A percentile compares a stretch with the other conserved stretches of the same genome.
Evolutionary conservation across 441 rosid genomes (phyloP).

Genomic region (Jatropha multifida): DNA sequence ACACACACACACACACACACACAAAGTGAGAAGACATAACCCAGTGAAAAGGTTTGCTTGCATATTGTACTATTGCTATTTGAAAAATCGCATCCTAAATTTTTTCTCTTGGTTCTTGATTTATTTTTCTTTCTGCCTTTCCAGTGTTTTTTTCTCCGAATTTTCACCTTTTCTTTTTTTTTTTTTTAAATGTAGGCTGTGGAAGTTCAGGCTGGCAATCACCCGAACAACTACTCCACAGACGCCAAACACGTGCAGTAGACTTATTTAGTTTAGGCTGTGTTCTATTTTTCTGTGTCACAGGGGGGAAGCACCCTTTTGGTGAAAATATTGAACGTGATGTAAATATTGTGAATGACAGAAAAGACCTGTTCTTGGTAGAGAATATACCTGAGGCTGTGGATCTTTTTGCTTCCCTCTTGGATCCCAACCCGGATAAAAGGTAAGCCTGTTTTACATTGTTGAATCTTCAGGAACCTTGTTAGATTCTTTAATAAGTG

Average conservation of each 20-base stretch:
- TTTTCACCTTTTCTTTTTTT: background rate
- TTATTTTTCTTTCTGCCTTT: no score
- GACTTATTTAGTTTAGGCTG: slow-evolving; percentile 93
- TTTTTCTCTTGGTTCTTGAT: no score
- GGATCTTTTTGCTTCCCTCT: slow-evolving; percentile 65
- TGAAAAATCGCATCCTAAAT: slow-evolving; percentile 1
- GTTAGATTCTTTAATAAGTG: background rate
- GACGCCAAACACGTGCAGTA: slow-evolving; percentile 79
- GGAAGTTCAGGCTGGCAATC: slow-evolving; percentile 99
- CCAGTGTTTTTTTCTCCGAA: no score
- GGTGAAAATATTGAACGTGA: slow-evolving; percentile 83
- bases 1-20: no score
- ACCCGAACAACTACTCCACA: slow-evolving; percentile 81
- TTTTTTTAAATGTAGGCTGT: slow-evolving; percentile 47
- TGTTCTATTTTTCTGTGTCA: slow-evolving; percentile 78
- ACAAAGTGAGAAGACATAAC: no score
- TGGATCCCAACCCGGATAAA: slow-evolving; percentile 64
- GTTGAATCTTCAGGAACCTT: background rate
- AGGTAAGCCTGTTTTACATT: slow-evolving; percentile 41
- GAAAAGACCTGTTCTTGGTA: slow-evolving; percentile 80
- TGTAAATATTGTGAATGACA: slow-evolving; percentile 71
- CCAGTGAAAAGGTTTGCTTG: background rate
- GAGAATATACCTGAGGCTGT: slow-evolving; percentile 87
- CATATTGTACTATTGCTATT: background rate
- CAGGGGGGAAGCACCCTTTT: slow-evolving; percentile 82